These are phyloP conservation scores for Sphaerostilbella broomeana DNA, from an alignment of 2,329 filamentous ascomycete species.

Conservation along the genomic window DNA sequence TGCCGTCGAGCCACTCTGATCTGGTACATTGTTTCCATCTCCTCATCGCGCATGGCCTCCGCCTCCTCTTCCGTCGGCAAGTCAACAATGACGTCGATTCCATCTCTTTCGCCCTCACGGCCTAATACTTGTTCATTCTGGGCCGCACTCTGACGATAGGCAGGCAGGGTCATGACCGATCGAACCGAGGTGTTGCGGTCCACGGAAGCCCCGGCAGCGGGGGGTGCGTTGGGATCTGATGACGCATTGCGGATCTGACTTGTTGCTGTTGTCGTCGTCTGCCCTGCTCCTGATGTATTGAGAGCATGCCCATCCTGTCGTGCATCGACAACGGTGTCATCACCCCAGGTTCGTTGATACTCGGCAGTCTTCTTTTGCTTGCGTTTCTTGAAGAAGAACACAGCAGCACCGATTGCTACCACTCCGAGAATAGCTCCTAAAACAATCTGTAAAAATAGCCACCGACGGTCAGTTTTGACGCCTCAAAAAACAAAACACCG, in stretches of 20 bases:
- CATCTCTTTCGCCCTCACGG: conserved; percentile 82
- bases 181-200: conserved; percentile 81
- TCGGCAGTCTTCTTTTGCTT: conserved; percentile 15
- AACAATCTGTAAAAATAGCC: conserved; percentile 3
- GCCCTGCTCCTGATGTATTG: too few species aligned
- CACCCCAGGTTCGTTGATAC: conserved; percentile 27
- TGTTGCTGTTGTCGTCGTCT: conserved; percentile 15
- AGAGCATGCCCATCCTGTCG: conserved; percentile 21
- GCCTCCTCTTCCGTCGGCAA: conserved; percentile 74
- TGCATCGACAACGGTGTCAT: conserved; percentile 20
- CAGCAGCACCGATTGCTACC: neutral
- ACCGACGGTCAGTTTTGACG: neutral
- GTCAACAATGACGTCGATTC: conserved; percentile 86
- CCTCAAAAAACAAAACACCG: neutral
- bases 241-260: conserved; percentile 1
- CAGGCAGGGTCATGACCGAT: conserved; percentile 88
- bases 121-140: conserved; percentile 78
- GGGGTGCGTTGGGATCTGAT: conserved; percentile 12
- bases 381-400: conserved; percentile 11
- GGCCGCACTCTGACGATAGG: conserved; percentile 67
- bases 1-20: conserved; percentile 72
- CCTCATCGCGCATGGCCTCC: conserved; percentile 70
- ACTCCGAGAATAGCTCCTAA: neutral
- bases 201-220: conserved; percentile 39
- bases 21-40: conserved; percentile 91